Evolutionary conservation across 169 alveolate species (phyloP), one percentile per base, ranked within the genome.

Genomic region (Plasmodium chabaudi): DNA sequence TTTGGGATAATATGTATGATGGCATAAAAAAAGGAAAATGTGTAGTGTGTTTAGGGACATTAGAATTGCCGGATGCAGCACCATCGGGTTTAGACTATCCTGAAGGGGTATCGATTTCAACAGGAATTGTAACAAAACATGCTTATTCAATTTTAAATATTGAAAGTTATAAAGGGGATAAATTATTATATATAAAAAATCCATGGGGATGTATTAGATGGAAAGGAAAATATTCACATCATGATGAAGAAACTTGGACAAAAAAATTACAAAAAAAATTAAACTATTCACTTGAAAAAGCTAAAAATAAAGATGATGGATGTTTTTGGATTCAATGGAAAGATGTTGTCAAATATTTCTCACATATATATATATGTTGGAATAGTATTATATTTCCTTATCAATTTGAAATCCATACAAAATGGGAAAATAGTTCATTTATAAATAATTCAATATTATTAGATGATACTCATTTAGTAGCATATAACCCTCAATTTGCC

Each of bases 141-240:
- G 98, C 98, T n/a, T 96, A 96, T 90, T 93, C 95, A 39, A 94
- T 96, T 63, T 70, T 96, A 53, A 89, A 94, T 61, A 86, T 93
- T 46, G 97, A 96, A 56, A 59, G 87, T n/a, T 63, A 74, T 49
- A 61, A 87, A 15, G 92, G 92, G 13, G 75, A 74, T 49, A 93
- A 94, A 44, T 74, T 97, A 63, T 46, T 97, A 69, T 94, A 94
- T 59, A 94, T 97, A 17, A 96, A 96, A 71, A 97, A 97, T 60
- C 99, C 99, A 1, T 97, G 99, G 99, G 98, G 99, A 17, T 93
- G 94, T 63, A 93, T 96, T 53, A 88, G 97, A 15, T 97, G 98
- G 98, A 96, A 93, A 61, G 97, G 97, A 12, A 90, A 87, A 51
- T 95, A 93, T 75, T 93, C 97, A 5, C 94, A 94, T 23, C 55